Evolutionary conservation across 2,329 filamentous ascomycete genomes (phyloP).

Genomic region (Metarhizium brunneum): DNA sequence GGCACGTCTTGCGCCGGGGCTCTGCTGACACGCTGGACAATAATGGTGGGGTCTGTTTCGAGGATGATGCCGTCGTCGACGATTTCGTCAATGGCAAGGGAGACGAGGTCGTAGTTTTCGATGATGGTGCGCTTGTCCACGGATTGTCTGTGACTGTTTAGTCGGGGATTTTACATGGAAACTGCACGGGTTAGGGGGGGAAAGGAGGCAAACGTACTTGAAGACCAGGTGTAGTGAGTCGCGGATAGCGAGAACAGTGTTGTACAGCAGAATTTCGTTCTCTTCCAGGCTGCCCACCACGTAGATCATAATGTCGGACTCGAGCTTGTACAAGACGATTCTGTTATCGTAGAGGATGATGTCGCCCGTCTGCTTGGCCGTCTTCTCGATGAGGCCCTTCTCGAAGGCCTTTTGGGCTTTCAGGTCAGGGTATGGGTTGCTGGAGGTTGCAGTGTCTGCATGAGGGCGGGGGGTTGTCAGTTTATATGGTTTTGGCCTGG

Average conservation of each 20-base stretch:
- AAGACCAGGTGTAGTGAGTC: slow-evolving; percentile 86
- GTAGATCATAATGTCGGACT: slow-evolving; percentile 94
- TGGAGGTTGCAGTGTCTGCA: slow-evolving; percentile 34
- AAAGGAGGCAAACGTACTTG: slow-evolving; percentile 52
- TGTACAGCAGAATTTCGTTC: slow-evolving; percentile 95
- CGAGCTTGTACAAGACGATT: slow-evolving; percentile 95
- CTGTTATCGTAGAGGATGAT: slow-evolving; percentile 97
- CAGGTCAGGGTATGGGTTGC: slow-evolving; percentile 73
- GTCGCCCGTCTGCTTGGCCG: slow-evolving; percentile 87
- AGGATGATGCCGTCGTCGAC: slow-evolving; percentile 93
- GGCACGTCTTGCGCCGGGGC: slow-evolving; percentile 87
- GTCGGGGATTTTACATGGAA: not conserved
- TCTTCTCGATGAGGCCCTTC: slow-evolving; percentile 92
- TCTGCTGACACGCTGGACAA: slow-evolving; percentile 84
- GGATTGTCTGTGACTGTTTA: slow-evolving; percentile 58
- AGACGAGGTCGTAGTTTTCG: slow-evolving; percentile 96
- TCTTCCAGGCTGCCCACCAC: slow-evolving; percentile 86
- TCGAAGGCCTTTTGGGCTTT: slow-evolving; percentile 97
- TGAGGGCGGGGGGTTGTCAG: slow-evolving; percentile 18
- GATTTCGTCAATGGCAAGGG: slow-evolving; percentile 90
- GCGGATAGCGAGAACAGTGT: slow-evolving; percentile 81
- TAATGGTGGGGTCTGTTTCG: slow-evolving; percentile 91
- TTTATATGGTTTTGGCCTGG: not conserved
- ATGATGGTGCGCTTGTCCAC: slow-evolving; percentile 97
- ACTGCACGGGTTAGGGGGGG: not conserved